phyloP scores from a whole-genome alignment of 1,284 basidiomycete genomes.

The Austroboletus rostrupii region DNA sequence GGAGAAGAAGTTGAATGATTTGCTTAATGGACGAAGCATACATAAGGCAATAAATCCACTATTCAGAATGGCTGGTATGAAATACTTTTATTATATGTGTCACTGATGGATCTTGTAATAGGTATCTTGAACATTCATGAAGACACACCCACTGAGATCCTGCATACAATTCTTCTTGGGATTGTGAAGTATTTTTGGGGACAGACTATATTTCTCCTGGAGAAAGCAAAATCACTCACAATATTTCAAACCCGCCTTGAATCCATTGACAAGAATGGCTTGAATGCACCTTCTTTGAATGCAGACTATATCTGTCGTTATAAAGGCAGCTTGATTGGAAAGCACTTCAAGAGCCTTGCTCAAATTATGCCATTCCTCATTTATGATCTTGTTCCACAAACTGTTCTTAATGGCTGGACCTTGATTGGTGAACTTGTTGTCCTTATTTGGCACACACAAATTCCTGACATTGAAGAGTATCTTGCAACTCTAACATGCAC shows the following conservation, averaged over 20 bases:
- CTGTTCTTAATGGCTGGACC: conserved; percentile 21
- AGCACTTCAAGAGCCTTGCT: conserved; percentile 31
- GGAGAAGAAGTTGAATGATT: not conserved
- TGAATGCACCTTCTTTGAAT: conserved; percentile 1
- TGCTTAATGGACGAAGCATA: not conserved
- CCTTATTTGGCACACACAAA: conserved; percentile 2
- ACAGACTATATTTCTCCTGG: conserved; percentile 20
- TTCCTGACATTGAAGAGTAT: not conserved
- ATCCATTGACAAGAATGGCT: conserved; percentile 14
- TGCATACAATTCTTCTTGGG: conserved; percentile 32
- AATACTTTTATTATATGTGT: not conserved
- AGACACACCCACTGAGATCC: conserved; percentile 31
- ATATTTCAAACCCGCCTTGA: conserved; percentile 23
- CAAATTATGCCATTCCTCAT: conserved; percentile 30
- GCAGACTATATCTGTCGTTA: conserved; percentile 23
- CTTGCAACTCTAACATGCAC: not conserved
- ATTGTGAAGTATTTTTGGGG: conserved; percentile 35
- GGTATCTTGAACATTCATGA: conserved; percentile 3
- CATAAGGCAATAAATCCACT: not conserved
- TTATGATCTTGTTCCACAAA: conserved; percentile 19
- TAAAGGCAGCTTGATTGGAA: conserved; percentile 27
- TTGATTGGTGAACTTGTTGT: conserved; percentile 23
- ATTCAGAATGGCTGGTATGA: not conserved
- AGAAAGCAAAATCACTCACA: conserved; percentile 16
- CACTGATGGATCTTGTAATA: not conserved